Evolutionary conservation across 345 rosid genomes (phyloP).

Genomic region (Citrus cavaleriei): DNA sequence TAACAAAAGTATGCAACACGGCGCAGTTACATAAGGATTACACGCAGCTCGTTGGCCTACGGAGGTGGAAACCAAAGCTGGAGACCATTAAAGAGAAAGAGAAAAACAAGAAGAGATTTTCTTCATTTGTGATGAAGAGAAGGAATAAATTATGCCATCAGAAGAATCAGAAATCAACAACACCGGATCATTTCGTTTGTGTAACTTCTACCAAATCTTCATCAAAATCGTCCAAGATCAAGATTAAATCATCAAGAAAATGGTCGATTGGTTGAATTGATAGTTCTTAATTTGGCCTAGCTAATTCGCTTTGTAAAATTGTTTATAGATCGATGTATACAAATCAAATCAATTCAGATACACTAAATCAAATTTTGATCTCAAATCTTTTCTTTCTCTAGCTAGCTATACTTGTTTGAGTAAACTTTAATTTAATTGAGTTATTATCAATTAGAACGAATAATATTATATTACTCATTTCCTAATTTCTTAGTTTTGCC

Average conservation of each 20-base stretch:
- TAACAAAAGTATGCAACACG: conserved; percentile 55
- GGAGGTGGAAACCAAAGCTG: conserved; percentile 80
- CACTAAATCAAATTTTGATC: neutral
- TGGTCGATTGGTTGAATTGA: neutral
- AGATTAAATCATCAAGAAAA: neutral
- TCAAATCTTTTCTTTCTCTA: neutral
- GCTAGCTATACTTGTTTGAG: neutral
- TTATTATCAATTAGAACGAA: neutral
- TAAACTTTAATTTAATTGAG: neutral
- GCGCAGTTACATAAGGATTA: conserved; percentile 68
- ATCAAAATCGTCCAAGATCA: neutral
- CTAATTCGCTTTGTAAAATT: neutral
- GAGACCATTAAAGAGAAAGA: conserved; percentile 64
- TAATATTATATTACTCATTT: neutral
- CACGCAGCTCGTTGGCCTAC: conserved; percentile 44
- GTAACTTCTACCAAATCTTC: neutral
- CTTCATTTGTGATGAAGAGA: conserved; percentile 48
- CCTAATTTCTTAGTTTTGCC: neutral
- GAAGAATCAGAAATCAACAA: conserved; percentile 14
- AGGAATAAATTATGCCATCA: conserved; percentile 25
- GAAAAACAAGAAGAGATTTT: conserved; percentile 32
- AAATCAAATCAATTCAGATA: neutral
- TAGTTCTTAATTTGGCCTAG: neutral
- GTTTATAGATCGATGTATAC: neutral
- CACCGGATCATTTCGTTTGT: conserved; percentile 12